A percentile compares a stretch with the other conserved stretches of the same genome.
These are phyloP conservation scores for Candida sonorensis DNA, from an alignment of 805 yeast species.

Conservation along the genomic window DNA sequence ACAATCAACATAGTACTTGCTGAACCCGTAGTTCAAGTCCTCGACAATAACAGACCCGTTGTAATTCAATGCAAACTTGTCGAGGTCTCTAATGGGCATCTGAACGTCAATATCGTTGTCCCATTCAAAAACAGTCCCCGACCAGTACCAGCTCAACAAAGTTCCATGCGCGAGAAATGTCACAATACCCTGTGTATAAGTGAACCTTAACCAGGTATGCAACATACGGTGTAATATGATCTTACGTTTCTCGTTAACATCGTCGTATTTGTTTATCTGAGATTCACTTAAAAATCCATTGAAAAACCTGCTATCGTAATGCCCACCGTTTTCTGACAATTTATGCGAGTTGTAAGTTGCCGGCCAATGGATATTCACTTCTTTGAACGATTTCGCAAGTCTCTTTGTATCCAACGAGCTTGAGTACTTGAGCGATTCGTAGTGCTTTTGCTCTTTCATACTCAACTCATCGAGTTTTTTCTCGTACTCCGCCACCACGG, in stretches of 20 bases:
- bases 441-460: slow-evolving; percentile 23
- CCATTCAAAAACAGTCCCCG: slow-evolving; percentile 48
- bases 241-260: slow-evolving; percentile 24
- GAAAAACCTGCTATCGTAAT: slow-evolving; percentile 57
- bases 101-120: slow-evolving; percentile 48
- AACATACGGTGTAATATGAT: slow-evolving; percentile 34
- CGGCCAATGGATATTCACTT: slow-evolving; percentile 26
- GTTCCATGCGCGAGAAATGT: slow-evolving; percentile 36
- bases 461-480: slow-evolving; percentile 7
- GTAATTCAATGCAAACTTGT: slow-evolving; percentile 32
- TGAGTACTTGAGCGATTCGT: slow-evolving; percentile 28
- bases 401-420: slow-evolving; percentile 10
- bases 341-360: slow-evolving; percentile 23
- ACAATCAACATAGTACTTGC: slow-evolving; percentile 28
- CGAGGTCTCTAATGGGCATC: slow-evolving; percentile 44
- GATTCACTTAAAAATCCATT: slow-evolving; percentile 41
- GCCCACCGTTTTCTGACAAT: slow-evolving; percentile 41
- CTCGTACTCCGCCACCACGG: slow-evolving; percentile 21
- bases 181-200: slow-evolving; percentile 31
- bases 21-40: slow-evolving; percentile 26
- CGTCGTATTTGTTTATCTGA: slow-evolving; percentile 24
- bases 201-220: slow-evolving; percentile 38
- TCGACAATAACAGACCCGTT: slow-evolving; percentile 41
- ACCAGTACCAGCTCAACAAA: slow-evolving; percentile 40
- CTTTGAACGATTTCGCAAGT: slow-evolving; percentile 33